These are phyloP conservation scores for Triangularia verruculosa DNA, from an alignment of 2,329 filamentous ascomycete genomes.

Conservation along the genomic window DNA sequence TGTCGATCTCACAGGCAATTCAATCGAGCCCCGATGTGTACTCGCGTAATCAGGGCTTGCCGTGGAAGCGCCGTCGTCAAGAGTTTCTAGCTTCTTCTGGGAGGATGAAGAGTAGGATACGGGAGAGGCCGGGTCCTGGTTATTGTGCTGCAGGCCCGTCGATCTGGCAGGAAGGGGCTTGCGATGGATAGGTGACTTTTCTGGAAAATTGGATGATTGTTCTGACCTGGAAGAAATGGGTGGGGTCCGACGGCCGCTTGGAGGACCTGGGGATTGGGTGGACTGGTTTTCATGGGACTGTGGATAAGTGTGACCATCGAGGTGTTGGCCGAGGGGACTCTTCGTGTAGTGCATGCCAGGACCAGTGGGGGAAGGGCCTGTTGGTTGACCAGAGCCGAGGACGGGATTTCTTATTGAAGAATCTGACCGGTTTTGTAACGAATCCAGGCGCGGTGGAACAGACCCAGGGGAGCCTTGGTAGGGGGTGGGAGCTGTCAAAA, in stretches of 20 bases:
- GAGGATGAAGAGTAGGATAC: constrained; percentile 33
- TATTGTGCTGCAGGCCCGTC: constrained; percentile 25
- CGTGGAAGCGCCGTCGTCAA: constrained; percentile 62
- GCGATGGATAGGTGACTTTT: constrained; percentile 29
- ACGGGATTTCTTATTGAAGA: constrained; percentile 42
- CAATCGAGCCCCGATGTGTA: constrained; percentile 49
- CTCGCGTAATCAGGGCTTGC: constrained; percentile 77
- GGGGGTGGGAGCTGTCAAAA: constrained; percentile 41
- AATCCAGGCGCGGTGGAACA: constrained; percentile 41
- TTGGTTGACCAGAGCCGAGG: constrained; percentile 34
- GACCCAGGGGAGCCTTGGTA: constrained; percentile 38
- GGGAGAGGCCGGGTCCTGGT: constrained; percentile 20
- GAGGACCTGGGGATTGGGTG: constrained; percentile 14
- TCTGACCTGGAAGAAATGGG: constrained; percentile 19
- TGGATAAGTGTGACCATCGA: constrained; percentile 9
- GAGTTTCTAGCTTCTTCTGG: constrained; percentile 39
- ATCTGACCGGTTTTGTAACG: constrained; percentile 42
- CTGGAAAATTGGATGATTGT: constrained; percentile 20
- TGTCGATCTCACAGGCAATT: constrained; percentile 27
- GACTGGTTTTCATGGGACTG: constrained; percentile 10
- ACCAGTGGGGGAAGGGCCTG: constrained; percentile 18
- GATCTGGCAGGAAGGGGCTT: constrained; percentile 33
- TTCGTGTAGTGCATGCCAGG: constrained; percentile 11
- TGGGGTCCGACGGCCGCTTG: constrained; percentile 27
- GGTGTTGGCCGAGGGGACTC: constrained; percentile 21